phyloP scores from a whole-genome alignment of 73 alveolate species.

The Paramecium primaurelia region DNA sequence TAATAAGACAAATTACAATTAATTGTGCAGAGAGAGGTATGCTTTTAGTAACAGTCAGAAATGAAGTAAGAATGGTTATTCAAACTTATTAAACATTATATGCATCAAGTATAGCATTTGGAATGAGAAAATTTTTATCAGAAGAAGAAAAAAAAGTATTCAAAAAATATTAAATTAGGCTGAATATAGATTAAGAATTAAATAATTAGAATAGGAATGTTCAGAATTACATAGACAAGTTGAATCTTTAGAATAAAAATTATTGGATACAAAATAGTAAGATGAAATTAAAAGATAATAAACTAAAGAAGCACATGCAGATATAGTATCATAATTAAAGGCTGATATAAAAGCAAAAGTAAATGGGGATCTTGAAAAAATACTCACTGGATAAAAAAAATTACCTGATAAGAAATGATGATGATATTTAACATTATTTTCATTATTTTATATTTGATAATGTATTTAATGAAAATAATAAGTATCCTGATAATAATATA shows the following conservation, averaged over 20 bases:
- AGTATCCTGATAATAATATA: not conserved
- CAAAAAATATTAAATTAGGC: not conserved
- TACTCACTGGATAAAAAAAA: not conserved
- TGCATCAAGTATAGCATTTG: conserved; percentile 48
- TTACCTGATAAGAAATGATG: not conserved
- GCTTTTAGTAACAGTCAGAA: conserved; percentile 95
- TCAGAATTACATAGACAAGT: conserved; percentile 2
- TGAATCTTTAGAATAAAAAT: not conserved
- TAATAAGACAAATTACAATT: conserved; percentile 91
- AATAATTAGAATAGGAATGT: conserved; percentile 33
- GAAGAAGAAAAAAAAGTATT: conserved; percentile 42
- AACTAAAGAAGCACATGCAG: not conserved
- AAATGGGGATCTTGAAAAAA: not conserved
- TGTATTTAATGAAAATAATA: not conserved
- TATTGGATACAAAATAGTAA: not conserved
- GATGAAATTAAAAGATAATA: conserved; percentile 16
- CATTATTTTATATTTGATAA: not conserved
- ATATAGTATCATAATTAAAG: not conserved
- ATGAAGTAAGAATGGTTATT: conserved; percentile 98
- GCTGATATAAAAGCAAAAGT: not conserved
- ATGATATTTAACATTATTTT: not conserved
- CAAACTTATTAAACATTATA: conserved; percentile 96
- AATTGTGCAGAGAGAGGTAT: conserved; percentile 98
- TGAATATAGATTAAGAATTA: not conserved
- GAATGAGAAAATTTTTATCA: conserved; percentile 30